These are phyloP conservation scores for Choanephora cucurbitarum DNA, from an alignment of 371 early-diverging fungal species.

Conservation along the genomic window DNA sequence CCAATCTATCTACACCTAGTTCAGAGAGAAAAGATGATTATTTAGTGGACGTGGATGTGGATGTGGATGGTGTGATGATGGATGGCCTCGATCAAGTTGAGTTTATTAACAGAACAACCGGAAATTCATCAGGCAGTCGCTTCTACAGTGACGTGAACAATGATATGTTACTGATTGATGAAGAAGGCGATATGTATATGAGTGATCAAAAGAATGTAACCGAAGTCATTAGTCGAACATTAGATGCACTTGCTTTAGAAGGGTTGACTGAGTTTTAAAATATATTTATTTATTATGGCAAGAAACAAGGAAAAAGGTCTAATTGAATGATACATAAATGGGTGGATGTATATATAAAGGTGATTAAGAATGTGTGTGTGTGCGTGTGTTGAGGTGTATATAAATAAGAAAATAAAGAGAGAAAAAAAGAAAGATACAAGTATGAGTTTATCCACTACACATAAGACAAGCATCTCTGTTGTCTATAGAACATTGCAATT, in stretches of 20 bases:
- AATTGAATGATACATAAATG: conserved; percentile 1
- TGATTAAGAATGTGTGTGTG: background rate
- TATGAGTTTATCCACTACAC: conserved; percentile 75
- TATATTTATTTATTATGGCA: background rate
- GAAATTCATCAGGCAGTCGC: conserved; percentile 9
- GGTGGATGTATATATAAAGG: background rate
- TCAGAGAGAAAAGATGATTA: conserved; percentile 10
- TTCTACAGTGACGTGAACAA: conserved; percentile 29
- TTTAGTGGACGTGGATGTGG: conserved; percentile 53
- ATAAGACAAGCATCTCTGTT: conserved; percentile 91
- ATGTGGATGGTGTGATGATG: conserved; percentile 56
- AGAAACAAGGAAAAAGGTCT: background rate
- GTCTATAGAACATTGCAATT: conserved; percentile 81
- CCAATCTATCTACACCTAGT: background rate
- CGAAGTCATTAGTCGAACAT: conserved; percentile 46
- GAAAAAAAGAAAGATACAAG: background rate
- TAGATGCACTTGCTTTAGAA: conserved; percentile 51
- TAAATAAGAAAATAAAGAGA: conserved; percentile 6
- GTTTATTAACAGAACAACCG: conserved; percentile 32
- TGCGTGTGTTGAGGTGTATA: conserved; percentile 1
- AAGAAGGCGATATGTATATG: conserved; percentile 28
- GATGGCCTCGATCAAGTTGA: conserved; percentile 50
- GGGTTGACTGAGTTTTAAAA: conserved; percentile 34
- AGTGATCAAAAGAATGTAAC: conserved; percentile 18
- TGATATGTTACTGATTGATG: conserved; percentile 22